Evolutionary conservation across 345 rosid species (phyloP).

Genomic region (Crucihimalaya himalaica): DNA sequence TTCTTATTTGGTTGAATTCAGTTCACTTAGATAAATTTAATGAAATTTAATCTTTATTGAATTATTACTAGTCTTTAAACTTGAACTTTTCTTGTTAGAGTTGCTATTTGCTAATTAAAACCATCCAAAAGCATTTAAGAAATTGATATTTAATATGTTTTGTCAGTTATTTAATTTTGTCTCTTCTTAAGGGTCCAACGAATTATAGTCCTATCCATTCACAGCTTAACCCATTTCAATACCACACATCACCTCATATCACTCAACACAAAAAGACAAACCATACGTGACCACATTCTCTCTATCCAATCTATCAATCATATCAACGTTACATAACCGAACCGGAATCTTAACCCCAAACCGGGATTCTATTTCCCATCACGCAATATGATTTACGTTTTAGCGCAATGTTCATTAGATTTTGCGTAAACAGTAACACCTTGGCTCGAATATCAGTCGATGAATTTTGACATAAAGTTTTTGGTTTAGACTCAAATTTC

Average conservation of each 20-base stretch:
- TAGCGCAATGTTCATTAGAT: neutral
- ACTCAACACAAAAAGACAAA: conserved; percentile 27
- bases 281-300: conserved; percentile 35
- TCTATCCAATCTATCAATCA: conserved; percentile 21
- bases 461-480: neutral
- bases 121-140: neutral
- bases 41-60: too few species aligned
- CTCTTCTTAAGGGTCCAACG: conserved; percentile 8
- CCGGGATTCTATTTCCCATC: neutral
- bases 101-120: neutral
- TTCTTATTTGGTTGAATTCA: too few species aligned
- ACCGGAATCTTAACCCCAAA: conserved; percentile 12
- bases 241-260: conserved; percentile 33
- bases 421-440: neutral
- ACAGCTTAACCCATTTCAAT: neutral
- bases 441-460: neutral
- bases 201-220: conserved; percentile 31
- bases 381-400: neutral
- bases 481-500: neutral
- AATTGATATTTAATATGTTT: neutral
- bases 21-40: too few species aligned
- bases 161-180: neutral
- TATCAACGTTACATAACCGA: conserved; percentile 22
- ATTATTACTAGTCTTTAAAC: too few species aligned
- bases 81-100: neutral